Conservation (phyloP, 352 stramenopile genomes). For the Thalassiosira livingstoniorum region DNA sequence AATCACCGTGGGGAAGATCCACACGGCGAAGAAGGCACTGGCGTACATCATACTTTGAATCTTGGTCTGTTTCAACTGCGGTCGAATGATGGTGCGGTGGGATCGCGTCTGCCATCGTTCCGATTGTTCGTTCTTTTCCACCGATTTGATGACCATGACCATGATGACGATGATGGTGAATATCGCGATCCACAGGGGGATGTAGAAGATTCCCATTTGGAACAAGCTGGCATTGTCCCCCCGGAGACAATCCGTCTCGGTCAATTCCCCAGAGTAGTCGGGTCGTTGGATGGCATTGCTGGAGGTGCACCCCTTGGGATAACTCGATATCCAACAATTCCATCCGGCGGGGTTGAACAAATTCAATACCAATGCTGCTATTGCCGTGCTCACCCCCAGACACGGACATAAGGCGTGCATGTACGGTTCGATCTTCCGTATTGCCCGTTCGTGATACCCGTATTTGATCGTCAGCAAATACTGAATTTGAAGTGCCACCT, state of each 20-base stretch:
- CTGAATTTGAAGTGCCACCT: slow-evolving; percentile 2
- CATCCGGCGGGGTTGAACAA: slow-evolving; percentile 13
- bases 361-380: slow-evolving; percentile 5
- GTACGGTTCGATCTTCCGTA: background rate
- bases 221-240: slow-evolving; percentile 27
- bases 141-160: background rate
- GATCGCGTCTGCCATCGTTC: too few species aligned
- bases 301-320: background rate
- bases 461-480: background rate
- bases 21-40: slow-evolving; percentile 4
- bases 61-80: background rate
- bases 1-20: background rate
- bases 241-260: slow-evolving; percentile 21
- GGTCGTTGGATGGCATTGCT: slow-evolving; percentile 4
- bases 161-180: slow-evolving; percentile 2
- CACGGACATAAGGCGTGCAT: background rate
- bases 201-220: slow-evolving; percentile 17
- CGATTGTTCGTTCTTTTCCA: slow-evolving; percentile 7
- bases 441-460: background rate
- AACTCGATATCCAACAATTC: slow-evolving; percentile 17
- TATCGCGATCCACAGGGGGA: background rate
- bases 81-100: too few species aligned
- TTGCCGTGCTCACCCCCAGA: background rate
- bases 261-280: background rate
- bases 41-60: background rate